phyloP scores from a whole-genome alignment of 1,284 basidiomycete genomes.

The Boletus albobrunnescens region DNA sequence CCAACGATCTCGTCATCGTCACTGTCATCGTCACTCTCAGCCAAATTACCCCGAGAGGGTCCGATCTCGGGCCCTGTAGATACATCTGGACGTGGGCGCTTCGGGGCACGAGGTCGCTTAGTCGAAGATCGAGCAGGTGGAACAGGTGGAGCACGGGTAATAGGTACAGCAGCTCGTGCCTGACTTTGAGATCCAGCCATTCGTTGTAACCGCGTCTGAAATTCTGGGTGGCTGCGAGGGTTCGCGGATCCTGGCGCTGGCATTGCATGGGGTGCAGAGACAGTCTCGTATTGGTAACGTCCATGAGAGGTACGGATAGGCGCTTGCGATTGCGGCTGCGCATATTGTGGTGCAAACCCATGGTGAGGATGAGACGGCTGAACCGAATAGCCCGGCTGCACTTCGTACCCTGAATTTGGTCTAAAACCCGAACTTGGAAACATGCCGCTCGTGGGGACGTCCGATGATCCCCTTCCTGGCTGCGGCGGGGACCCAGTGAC shows the following conservation, averaged over 20 bases:
- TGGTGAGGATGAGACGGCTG: slow-evolving; percentile 7
- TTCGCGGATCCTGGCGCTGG: slow-evolving; percentile 5
- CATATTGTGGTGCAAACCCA: slow-evolving; percentile 4
- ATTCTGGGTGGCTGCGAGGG: slow-evolving; percentile 1
- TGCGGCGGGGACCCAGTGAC: slow-evolving; percentile 23
- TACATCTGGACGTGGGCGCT: slow-evolving; percentile 16
- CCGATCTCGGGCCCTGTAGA: neutral
- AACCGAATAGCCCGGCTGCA: slow-evolving; percentile 3
- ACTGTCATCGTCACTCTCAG: slow-evolving; percentile 31
- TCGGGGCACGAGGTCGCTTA: slow-evolving; percentile 23
- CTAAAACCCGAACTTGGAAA: slow-evolving; percentile 2
- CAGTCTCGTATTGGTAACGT: slow-evolving; percentile 10
- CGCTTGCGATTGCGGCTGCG: slow-evolving; percentile 6
- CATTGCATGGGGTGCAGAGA: slow-evolving; percentile 2
- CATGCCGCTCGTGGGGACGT: neutral
- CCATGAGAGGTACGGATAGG: slow-evolving; percentile 6
- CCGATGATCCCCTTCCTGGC: slow-evolving; percentile 1
- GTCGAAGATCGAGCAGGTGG: slow-evolving; percentile 14
- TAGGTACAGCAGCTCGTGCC: neutral
- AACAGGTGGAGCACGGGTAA: neutral
- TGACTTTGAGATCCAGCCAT: slow-evolving; percentile 4
- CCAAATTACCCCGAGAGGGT: slow-evolving; percentile 3
- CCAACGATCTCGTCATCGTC: slow-evolving; percentile 31
- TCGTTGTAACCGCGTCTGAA: slow-evolving; percentile 5
- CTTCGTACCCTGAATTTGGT: neutral